Conservation (phyloP, 805 yeast species). For the Nakazawaea ambrosiae region DNA sequence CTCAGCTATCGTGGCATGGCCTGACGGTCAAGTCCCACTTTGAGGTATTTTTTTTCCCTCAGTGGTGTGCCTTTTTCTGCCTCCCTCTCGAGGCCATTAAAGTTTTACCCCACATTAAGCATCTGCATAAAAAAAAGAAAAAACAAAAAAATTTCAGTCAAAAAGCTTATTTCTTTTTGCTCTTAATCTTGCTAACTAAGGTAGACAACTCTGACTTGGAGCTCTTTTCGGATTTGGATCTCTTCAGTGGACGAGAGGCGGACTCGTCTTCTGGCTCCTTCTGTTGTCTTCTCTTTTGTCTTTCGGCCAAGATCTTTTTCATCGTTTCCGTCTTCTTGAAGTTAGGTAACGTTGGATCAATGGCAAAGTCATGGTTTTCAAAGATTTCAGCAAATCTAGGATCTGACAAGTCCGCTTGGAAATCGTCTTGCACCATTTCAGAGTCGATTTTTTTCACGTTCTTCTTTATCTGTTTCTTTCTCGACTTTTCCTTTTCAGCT, state of each 20-base stretch:
- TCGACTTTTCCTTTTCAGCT: constrained; percentile 59
- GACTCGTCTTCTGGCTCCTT: neutral
- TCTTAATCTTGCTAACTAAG: neutral
- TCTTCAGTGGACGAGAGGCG: too few relatives aligned
- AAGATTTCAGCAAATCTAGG: constrained; percentile 80
- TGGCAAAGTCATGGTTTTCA: constrained; percentile 84
- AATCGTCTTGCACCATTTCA: constrained; percentile 41
- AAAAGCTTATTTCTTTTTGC: constrained; percentile 1
- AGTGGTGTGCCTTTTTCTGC: too few relatives aligned
- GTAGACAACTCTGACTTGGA: neutral
- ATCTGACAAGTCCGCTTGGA: constrained; percentile 70
- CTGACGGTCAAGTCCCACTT: too few relatives aligned
- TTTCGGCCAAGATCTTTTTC: constrained; percentile 74
- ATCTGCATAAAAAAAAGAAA: too few relatives aligned
- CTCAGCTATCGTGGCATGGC: too few relatives aligned
- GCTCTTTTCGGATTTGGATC: neutral
- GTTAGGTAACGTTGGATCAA: constrained; percentile 90
- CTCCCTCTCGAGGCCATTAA: too few relatives aligned
- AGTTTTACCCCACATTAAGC: too few relatives aligned
- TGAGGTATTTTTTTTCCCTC: too few relatives aligned
- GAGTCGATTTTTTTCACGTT: constrained; percentile 43
- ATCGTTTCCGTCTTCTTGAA: constrained; percentile 83
- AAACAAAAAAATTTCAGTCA: too few relatives aligned
- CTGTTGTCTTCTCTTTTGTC: constrained; percentile 42
- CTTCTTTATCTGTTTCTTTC: constrained; percentile 37